Base-by-base conservation (phyloP, 179 eudicot genomes). In the Patellifolia procumbens region DNA sequence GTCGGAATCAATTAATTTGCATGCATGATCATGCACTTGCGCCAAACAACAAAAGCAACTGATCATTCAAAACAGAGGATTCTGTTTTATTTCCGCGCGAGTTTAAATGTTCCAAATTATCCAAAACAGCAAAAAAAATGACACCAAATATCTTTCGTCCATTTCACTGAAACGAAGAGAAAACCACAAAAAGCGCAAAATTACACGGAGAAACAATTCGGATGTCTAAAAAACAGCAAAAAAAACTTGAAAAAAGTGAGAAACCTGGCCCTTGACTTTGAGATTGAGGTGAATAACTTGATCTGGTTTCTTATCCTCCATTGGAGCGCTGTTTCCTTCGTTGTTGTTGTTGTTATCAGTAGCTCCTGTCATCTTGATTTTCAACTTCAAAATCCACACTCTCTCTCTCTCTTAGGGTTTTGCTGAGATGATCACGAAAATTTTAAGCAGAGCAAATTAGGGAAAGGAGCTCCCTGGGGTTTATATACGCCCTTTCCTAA, bases 191-290 rank as follows among this genome's bases (percentile, higher is more conserved):
- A n/a, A 39, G 22, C 20, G 5, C 34, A 9, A 28, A 58, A 58
- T 0, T 3, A 28, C 56, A 13, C 17, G 3, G 45, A 11, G 26
- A 66, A 55, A n/a, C n/a, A n/a, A n/a, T n/a, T n/a, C n/a, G n/a
- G n/a, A n/a, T n/a, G n/a, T n/a, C n/a, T n/a, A n/a, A n/a, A 69
- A 31, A 49, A 35, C 13, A 17, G 16, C 32, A 61, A 52, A 46
- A 15, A 13, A 4, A 26, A 22, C 29, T 3, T 1, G 5, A 17
- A 48, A 55, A 52, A 32, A 43, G 1, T 0, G 20, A 29, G 10
- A 73, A 8, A 84, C 87, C 87, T 84, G 86, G 43, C 84, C 86
- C 64, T 84, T 84, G 67, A 84, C 86, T 55, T 84, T 81, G 76
- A 81, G 84, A 42, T 84, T 84, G 72, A 84, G 81, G 17, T 81